Evolutionary conservation across 352 stramenopile genomes (phyloP), one percentile per base, ranked within the genome.

Genomic region (Globisporangium paddicum): DNA sequence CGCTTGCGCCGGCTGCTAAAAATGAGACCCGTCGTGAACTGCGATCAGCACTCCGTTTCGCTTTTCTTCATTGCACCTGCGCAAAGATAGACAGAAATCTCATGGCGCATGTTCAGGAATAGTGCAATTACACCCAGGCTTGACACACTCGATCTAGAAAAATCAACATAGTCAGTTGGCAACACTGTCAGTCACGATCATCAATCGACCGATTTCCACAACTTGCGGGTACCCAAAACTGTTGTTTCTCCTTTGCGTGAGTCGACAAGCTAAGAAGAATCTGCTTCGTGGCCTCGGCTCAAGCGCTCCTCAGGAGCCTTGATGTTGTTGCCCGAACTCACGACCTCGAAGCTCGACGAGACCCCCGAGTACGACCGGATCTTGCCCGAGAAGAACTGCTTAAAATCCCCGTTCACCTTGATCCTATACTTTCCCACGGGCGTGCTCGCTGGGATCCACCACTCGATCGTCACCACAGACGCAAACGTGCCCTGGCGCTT

Each of bases 391-490:
- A 89, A 73, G 52, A 87, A 75, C n/a, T 72, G 69, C 58, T 92
- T 94, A 66, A 65, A 83, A 66, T 94, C 73, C 28, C 84, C 82
- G 46, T 91, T 89, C 26, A 89, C 73, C 69, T 92, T 92, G 45
- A 94, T 74, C 10, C 84, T 78, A 55, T 94, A 94, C 38, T 60
- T 75, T 5, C 80, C 79, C 1, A 62, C 47, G 8, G 72, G 75
- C 0, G 77, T 86, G 26, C 42, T 45, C 55, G 68, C 55, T 8
- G 82, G 66, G 38, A 94, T 85, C 38, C 59, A 62, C 84, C 84
- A 94, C 55, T 90, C 80, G 42, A 94, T 69, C 18, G 75, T 87
- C 21, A 86, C 77, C 6, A 82, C 58, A 0, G 84, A 94, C 16
- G 75, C 72, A 47, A 89, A 88, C 5, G 82, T 81, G 1, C 86